A percentile compares a stretch with the other conserved stretches of the same genome.
These are phyloP conservation scores for Fragilaria crotonensis DNA, from an alignment of 108 stramenopile genomes.

Conservation along the genomic window DNA sequence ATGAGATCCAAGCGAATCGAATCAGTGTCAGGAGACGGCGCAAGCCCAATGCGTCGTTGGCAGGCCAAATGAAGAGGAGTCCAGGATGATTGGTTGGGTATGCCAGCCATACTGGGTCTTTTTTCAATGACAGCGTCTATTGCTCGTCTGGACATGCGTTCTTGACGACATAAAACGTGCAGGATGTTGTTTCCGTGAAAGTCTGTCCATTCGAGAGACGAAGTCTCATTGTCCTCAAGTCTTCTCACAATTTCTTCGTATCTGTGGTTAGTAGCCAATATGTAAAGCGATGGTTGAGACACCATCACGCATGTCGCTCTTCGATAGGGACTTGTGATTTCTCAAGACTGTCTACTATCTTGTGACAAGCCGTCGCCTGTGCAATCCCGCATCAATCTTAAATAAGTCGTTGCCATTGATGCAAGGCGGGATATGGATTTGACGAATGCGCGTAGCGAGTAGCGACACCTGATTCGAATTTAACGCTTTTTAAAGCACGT, in stretches of 20 bases:
- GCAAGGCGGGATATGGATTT: no score
- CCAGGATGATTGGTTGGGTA: constrained; percentile 17
- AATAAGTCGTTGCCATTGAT: no score
- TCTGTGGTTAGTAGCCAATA: not conserved
- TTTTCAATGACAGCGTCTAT: constrained; percentile 17
- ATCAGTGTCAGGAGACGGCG: not conserved
- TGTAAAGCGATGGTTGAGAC: not conserved
- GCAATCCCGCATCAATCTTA: no score
- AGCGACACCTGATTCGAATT: no score
- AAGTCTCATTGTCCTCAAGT: not conserved
- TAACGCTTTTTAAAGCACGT: no score
- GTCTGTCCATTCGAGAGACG: constrained; percentile 15
- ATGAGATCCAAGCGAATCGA: constrained; percentile 12
- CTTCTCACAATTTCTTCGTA: not conserved
- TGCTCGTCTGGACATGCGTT: constrained; percentile 5
- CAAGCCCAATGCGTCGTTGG: constrained; percentile 4
- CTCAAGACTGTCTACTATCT: no score
- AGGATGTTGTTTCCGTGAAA: constrained; percentile 22
- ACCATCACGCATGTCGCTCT: no score
- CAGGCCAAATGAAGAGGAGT: constrained; percentile 35
- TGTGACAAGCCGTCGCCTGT: no score
- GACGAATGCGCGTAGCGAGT: no score
- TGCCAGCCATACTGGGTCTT: constrained; percentile 10
- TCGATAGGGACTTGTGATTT: no score
- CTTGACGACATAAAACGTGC: constrained; percentile 22